Evolutionary conservation across 768 basidiomycete species (phyloP), one percentile per base, ranked within the genome.

Genomic region (Tylopilus sp.): DNA sequence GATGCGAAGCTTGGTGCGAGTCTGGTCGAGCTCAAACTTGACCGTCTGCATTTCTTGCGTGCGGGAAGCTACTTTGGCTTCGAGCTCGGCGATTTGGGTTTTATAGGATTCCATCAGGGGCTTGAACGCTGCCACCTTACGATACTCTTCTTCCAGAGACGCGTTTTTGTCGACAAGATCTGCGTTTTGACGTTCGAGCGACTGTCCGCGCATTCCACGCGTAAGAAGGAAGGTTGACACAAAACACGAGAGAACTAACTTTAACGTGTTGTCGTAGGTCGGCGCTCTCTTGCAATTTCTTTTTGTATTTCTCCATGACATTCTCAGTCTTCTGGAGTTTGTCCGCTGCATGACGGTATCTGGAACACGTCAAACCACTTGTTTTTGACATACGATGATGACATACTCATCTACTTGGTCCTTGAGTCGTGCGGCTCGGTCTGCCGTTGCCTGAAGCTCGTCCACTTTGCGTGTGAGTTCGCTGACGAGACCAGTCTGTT

Each of bases 271-370:
- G 91, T 23, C 93, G 83, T 18, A 95, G 74, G 57, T 95, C 91
- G 13, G 89, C 92, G 4, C 88, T 83, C 66, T 98, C 97, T 61
- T 98, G 95, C 1, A 98, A 79, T 71, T 98, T 99, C 79, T 91
- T 95, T 74, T 95, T 95, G 71, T 98, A 95, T 69, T 98, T 99
- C 71, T 98, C 94, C 81, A 97, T 91, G 25, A 97, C 94, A 63
- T 95, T 95, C 71, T 98, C 97, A 1, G 86, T 88, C 75, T 98
- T 98, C 61, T 90, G 86, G 38, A 94, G 74, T 57, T 85, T 90
- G 61, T 98, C 97, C 4, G 91, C 88, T 6, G 92, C 88, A 71
- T 98, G 94, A 6, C 87, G 86, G 62, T 92, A 91, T 64, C 93
- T 95, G 52, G 23, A 38, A 33, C 30, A 40, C 1, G 7, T 42